Evolutionary conservation across 202 grass and related monocot genomes (phyloP).

Genomic region (Panicum virgatum): DNA sequence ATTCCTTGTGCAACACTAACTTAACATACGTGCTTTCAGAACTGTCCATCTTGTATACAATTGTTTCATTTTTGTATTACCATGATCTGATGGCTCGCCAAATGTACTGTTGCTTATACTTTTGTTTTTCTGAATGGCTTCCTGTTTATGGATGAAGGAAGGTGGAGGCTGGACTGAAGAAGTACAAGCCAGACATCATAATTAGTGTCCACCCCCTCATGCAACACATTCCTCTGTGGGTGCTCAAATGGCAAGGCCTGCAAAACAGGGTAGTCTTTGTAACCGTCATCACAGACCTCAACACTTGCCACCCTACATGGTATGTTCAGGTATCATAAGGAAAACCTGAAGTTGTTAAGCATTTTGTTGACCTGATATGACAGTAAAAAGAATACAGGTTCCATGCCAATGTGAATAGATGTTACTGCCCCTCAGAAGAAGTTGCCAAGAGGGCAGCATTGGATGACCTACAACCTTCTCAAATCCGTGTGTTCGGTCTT

Average conservation of each 20-base stretch:
- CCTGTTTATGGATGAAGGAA: constrained; percentile 68
- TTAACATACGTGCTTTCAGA: constrained; percentile 13
- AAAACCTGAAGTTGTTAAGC: neutral
- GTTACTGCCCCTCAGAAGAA: constrained; percentile 91
- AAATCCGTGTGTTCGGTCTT: constrained; percentile 75
- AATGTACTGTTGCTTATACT: neutral
- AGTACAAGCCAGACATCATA: constrained; percentile 95
- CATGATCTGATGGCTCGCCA: neutral
- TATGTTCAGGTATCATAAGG: constrained; percentile 27
- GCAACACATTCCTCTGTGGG: constrained; percentile 96
- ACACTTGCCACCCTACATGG: constrained; percentile 92
- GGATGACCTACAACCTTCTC: constrained; percentile 71
- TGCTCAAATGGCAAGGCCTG: constrained; percentile 96
- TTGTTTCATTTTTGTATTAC: neutral
- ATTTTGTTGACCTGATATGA: constrained; percentile 21
- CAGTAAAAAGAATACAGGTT: constrained; percentile 55
- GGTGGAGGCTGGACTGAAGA: constrained; percentile 92
- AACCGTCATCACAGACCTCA: constrained; percentile 88
- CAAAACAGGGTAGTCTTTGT: constrained; percentile 77
- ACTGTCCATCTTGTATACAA: neutral
- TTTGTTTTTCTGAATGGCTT: constrained; percentile 30
- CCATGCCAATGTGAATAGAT: constrained; percentile 84
- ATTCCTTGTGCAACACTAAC: neutral
- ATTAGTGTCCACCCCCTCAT: constrained; percentile 91
- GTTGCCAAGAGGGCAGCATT: constrained; percentile 79